A percentile compares a stretch with the other conserved stretches of the same genome.
Conservation (phyloP, 2,329 filamentous ascomycete genomes). For the Daldinia sp. region DNA sequence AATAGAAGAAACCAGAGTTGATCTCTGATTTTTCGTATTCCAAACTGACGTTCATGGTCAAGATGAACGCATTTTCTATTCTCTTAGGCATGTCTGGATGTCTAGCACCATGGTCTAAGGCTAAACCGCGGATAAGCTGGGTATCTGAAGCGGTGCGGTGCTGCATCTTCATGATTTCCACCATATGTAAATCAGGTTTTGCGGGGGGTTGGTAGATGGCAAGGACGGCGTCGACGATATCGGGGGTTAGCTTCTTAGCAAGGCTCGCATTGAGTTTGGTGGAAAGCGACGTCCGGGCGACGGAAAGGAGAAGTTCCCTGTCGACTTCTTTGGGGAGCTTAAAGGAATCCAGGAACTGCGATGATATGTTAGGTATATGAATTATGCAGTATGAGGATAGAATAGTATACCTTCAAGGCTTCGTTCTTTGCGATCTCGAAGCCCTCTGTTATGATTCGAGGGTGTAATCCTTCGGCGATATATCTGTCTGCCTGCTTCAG, state of each 20-base stretch:
- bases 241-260: constrained; percentile 90
- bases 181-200: constrained; percentile 98
- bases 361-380: constrained; percentile 27
- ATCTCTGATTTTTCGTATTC: constrained; percentile 99
- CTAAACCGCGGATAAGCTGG: constrained; percentile 92
- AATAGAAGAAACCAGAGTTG: constrained; percentile 99
- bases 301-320: constrained; percentile 90
- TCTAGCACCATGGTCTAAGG: constrained; percentile 92
- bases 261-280: constrained; percentile 94
- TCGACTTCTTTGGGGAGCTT: constrained; percentile 91
- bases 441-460: constrained; percentile 94
- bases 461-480: constrained; percentile 96
- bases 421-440: constrained; percentile 97
- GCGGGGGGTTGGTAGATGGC: constrained; percentile 89
- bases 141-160: constrained; percentile 96
- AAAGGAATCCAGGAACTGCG: constrained; percentile 90
- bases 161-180: constrained; percentile 99
- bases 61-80: constrained; percentile 93
- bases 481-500: constrained; percentile 97
- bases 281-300: constrained; percentile 92
- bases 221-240: constrained; percentile 95
- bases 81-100: constrained; percentile 99
- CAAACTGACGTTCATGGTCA: constrained; percentile 94
- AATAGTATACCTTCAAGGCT: constrained; percentile 76
- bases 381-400: constrained; percentile 13